Evolutionary conservation across 805 yeast genomes (phyloP), one percentile per base, ranked within the genome.

Genomic region (Barnettozyma salicaria): DNA sequence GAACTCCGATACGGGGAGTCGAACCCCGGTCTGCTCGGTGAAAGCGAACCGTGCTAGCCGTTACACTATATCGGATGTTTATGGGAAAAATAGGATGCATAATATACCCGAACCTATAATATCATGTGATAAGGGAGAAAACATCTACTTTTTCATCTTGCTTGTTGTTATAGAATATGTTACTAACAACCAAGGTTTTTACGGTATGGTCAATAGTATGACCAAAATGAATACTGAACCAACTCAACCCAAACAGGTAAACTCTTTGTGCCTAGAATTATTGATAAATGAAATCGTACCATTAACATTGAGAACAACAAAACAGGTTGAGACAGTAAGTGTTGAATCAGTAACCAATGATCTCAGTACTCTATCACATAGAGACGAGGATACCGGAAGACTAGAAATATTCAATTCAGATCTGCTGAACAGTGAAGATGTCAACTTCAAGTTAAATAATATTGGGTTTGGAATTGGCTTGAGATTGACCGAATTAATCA

Each of bases 1-100:
- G 44, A 41, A 42, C 72, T 77, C 84, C 84, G 82, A 75, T 76
- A 70, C 85, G 80, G 84, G 84, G 84, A 76, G 82, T 78, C 82
- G 84, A 78, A 78, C 84, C 83, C 84, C 80, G 79, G 76, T 70
- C 65, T 77, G 80, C 83, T 74, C 82, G 81, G 83, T 77, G 82
- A 78, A 76, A 77, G 83, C 81, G 81, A 74, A 74, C 80, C 80
- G 78, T 77, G 81, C 76, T 77, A 76, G 78, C 83, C 83, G 80
- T 76, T 77, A 77, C 82, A 77, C 83, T 74, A 77, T 71, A 76
- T 75, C 82, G 82, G 81, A 76, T 28, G 36, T 29, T 33, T 19
- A 13, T 23, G 16, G n/a, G n/a, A n/a, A n/a, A n/a, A n/a, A n/a
- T n/a, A n/a, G n/a, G n/a, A n/a, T n/a, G n/a, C n/a, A n/a, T n/a